Percentiles rank a stretch among this genome's conserved stretches.
Evolutionary conservation across 148 eudicot species (phyloP).

Genomic region (Beta vulgaris): DNA sequence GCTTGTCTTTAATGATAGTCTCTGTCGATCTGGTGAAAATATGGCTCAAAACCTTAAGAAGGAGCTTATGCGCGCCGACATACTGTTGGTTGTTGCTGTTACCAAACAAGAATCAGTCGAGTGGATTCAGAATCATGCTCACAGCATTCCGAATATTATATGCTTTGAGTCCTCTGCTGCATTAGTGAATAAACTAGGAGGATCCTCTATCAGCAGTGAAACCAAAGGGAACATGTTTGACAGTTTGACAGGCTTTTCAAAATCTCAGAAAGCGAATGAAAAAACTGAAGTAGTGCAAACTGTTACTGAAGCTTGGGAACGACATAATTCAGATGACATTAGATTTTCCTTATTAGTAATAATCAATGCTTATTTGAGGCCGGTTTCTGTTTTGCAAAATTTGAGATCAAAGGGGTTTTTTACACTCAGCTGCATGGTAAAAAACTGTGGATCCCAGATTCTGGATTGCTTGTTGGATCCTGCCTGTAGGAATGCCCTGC

Average conservation of each 20-base stretch:
- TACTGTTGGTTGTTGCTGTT: conserved; percentile 70
- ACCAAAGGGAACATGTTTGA: conserved; percentile 35
- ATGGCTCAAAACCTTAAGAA: conserved; percentile 30
- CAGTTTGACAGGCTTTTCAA: conserved; percentile 36
- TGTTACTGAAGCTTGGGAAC: conserved; percentile 73
- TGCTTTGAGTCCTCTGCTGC: conserved; percentile 73
- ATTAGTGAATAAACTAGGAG: conserved; percentile 77
- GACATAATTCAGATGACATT: conserved; percentile 89
- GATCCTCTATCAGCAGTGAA: conserved; percentile 34
- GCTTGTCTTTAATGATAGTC: conserved; percentile 61
- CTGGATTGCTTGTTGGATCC: conserved; percentile 88
- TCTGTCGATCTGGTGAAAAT: conserved; percentile 21
- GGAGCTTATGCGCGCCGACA: conserved; percentile 46
- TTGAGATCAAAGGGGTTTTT: conserved; percentile 86
- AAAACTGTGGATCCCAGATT: conserved; percentile 85
- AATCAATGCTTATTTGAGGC: conserved; percentile 77
- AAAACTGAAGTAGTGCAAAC: conserved; percentile 46
- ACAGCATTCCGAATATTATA: conserved; percentile 57
- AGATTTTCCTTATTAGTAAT: conserved; percentile 79
- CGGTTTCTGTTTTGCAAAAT: conserved; percentile 67
- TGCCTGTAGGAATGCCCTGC: conserved; percentile 81
- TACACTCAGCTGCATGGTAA: conserved; percentile 78
- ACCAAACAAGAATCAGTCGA: conserved; percentile 51
- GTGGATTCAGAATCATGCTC: conserved; percentile 50
- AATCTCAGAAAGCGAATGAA: conserved; percentile 35